phyloP scores from a whole-genome alignment of 192 early-diverging fungal genomes.

The Coemansia interrupta region DNA sequence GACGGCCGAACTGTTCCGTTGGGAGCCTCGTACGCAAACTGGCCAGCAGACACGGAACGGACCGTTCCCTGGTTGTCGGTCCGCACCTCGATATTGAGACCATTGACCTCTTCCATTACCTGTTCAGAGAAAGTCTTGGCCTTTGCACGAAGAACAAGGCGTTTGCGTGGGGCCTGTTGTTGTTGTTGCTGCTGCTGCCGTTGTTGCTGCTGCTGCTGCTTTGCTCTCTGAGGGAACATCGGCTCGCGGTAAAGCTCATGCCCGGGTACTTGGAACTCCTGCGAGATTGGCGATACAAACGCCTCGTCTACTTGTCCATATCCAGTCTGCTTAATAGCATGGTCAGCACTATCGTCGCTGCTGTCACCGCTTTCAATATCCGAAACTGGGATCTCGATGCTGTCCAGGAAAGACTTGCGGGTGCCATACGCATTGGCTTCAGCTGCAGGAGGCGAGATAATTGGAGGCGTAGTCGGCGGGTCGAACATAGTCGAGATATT shows the following conservation, averaged over 20 bases:
- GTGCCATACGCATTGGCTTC: constrained; percentile 4
- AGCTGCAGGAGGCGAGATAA: constrained; percentile 7
- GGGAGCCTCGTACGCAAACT: constrained; percentile 24
- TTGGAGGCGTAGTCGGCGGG: not conserved
- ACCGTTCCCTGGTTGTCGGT: constrained; percentile 30
- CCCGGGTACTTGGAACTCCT: constrained; percentile 30
- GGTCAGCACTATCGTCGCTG: constrained; percentile 13
- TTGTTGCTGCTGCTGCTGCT: not conserved
- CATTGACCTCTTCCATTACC: constrained; percentile 37
- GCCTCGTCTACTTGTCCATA: constrained; percentile 23
- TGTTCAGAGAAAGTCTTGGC: constrained; percentile 34
- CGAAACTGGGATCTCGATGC: constrained; percentile 31
- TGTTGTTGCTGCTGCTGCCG: not conserved
- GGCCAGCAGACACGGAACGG: constrained; percentile 23
- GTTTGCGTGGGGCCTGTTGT: constrained; percentile 23
- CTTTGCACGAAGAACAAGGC: constrained; percentile 36
- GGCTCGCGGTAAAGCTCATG: constrained; percentile 9
- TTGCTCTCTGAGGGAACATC: not conserved
- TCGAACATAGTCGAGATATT: constrained; percentile 23
- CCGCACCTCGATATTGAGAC: constrained; percentile 21
- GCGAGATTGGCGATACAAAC: constrained; percentile 34
- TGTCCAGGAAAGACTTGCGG: constrained; percentile 40
- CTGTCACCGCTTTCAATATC: constrained; percentile 13
- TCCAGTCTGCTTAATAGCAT: not conserved
- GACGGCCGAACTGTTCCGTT: constrained; percentile 40